A percentile compares a stretch with the other conserved stretches of the same genome.
Conservation (phyloP, 306 rosid genomes). For the Clitoria ternatea region DNA sequence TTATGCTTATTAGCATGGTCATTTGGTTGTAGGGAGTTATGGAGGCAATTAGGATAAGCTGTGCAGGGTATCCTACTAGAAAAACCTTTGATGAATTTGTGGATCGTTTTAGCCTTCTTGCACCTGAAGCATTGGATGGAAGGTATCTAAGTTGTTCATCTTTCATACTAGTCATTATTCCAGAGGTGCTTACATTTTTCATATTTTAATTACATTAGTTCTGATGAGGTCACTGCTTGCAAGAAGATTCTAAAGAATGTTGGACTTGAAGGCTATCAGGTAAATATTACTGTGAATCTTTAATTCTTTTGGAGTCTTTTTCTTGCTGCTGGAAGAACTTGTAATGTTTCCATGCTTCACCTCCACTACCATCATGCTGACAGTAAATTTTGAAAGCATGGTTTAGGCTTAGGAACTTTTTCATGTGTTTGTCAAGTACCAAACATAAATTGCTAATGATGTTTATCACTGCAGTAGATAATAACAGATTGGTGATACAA, state of each 20-base stretch:
- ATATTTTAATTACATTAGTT: constrained; percentile 33
- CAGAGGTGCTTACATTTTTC: constrained; percentile 20
- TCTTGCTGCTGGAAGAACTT: background rate
- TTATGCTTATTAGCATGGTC: background rate
- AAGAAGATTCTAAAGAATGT: constrained; percentile 70
- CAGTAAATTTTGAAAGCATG: background rate
- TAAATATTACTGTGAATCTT: constrained; percentile 25
- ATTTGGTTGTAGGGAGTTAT: constrained; percentile 65
- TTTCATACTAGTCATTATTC: constrained; percentile 8
- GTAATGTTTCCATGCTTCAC: background rate
- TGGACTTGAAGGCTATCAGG: constrained; percentile 82
- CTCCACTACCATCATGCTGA: background rate
- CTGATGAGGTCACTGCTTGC: constrained; percentile 68
- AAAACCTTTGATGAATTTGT: constrained; percentile 74
- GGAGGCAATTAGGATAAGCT: constrained; percentile 93
- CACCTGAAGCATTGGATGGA: constrained; percentile 68
- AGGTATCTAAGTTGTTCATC: constrained; percentile 37
- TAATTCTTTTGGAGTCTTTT: background rate
- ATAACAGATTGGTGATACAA: background rate
- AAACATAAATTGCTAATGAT: background rate
- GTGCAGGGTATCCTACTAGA: constrained; percentile 92
- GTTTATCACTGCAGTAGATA: background rate
- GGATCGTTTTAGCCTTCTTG: constrained; percentile 77
- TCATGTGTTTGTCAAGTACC: background rate
- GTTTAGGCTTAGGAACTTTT: background rate